Evolutionary conservation across 768 basidiomycete species (phyloP).

Genomic region (Kockovaella imperatae): DNA sequence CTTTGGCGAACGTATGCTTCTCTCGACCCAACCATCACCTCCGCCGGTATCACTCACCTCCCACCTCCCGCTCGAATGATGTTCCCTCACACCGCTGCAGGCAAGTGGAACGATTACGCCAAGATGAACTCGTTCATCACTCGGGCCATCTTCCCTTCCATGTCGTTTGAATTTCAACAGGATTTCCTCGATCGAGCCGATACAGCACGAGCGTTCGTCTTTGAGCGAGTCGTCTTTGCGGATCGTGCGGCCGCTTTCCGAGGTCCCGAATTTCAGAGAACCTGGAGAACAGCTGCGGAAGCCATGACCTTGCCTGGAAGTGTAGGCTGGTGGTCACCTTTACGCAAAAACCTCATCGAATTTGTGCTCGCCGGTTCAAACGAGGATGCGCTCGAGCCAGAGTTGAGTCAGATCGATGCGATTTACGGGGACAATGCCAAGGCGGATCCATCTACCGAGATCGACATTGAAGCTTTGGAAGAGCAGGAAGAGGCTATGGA

Average conservation of each 20-base stretch:
- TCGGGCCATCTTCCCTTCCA: slow-evolving; percentile 69
- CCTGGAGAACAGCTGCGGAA: slow-evolving; percentile 67
- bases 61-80: slow-evolving; percentile 66
- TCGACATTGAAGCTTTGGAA: slow-evolving; percentile 28
- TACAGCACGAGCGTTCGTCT: slow-evolving; percentile 62
- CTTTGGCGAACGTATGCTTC: slow-evolving; percentile 86
- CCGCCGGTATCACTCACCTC: slow-evolving; percentile 61
- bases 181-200: slow-evolving; percentile 77
- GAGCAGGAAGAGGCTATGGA: slow-evolving; percentile 38
- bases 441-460: too few relatives aligned
- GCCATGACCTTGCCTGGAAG: slow-evolving; percentile 69
- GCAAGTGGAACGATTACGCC: slow-evolving; percentile 84
- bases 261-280: slow-evolving; percentile 58
- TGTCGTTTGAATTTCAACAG: slow-evolving; percentile 67
- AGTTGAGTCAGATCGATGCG: neutral
- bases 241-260: slow-evolving; percentile 80
- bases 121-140: slow-evolving; percentile 83
- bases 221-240: slow-evolving; percentile 78
- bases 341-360: slow-evolving; percentile 61
- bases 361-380: slow-evolving; percentile 54
- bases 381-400: slow-evolving; percentile 14
- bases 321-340: slow-evolving; percentile 73
- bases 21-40: slow-evolving; percentile 61
- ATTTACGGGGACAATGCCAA: too few relatives aligned
- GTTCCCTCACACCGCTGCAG: slow-evolving; percentile 65